Base-by-base conservation (phyloP, 768 basidiomycete species). In the Auriscalpium orientale region DNA sequence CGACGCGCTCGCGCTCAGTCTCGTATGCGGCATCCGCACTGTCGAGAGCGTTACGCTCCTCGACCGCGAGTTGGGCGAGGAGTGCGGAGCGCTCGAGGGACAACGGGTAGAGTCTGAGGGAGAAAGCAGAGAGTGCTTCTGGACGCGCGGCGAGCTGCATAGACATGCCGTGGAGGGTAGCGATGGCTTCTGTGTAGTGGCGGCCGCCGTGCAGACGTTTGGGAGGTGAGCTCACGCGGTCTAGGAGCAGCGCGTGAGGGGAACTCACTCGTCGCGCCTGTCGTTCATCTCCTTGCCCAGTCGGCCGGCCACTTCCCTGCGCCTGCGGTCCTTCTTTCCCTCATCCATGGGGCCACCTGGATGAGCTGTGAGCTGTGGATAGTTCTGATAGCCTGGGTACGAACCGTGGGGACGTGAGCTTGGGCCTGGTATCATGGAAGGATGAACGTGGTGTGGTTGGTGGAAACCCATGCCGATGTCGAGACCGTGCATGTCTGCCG, bases 51-150 rank as follows among this genome's bases (percentile, higher is more conserved):
- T 85, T 80, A 61, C 80, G 79, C 70, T 90, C 87, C 64, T 89
- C 85, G 36, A 78, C 72, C 40, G 79, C 79, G 12, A 83, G 71
- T 66, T 87, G 83, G 0, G 84, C 76, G 36, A 91, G 79, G 44
- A 84, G 65, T 3, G 91, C 87, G 2, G 88, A 84, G 51, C 91
- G 87, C 66, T 91, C 87, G 40, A 91, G 68, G 1, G 89, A 81
- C 47, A 85, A 63, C 0, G 90, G 87, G 52, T 88, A 83, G 37
- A 92, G 71, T 49, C 86, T 83, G 15, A 91, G 76, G 46, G 79
- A 81, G 73, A 85, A 93, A 46, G 84, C 68, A 0, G 82, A 73
- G 37, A 80, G 75, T 3, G 78, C 76, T 55, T 88, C 85, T 1
- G 90, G 91, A 38, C 81, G 81, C 1, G 81, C 82, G 5, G 86